Conservation (phyloP, 75 land plant genomes). For the Sequoiadendron giganteum region DNA sequence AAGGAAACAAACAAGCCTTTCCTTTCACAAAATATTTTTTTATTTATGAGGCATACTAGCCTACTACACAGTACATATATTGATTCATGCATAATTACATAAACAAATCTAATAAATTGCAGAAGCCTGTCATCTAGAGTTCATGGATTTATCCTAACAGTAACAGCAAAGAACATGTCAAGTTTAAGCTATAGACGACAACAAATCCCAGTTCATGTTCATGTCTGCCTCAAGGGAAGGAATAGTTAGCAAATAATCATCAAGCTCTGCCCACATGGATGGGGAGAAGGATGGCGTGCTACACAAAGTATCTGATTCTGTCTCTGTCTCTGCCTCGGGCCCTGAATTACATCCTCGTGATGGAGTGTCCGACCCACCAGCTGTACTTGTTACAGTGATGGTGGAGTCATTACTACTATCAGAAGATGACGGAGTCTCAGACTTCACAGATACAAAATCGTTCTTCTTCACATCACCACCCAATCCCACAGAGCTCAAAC, state of each 20-base stretch:
- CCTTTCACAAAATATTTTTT: no score
- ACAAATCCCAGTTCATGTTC: neutral
- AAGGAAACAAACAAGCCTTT: neutral
- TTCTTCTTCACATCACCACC: neutral
- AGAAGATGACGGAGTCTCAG: conserved; percentile 1
- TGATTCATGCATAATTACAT: neutral
- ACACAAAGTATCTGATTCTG: conserved; percentile 11
- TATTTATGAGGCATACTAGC: neutral
- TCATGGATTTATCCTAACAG: neutral
- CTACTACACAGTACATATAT: neutral
- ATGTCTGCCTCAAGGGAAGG: neutral
- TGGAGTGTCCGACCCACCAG: neutral
- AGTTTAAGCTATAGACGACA: neutral
- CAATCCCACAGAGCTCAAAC: neutral
- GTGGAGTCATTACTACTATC: conserved; percentile 14
- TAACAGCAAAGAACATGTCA: neutral
- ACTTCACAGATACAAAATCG: conserved; percentile 9
- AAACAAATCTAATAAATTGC: neutral
- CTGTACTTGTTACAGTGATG: conserved; percentile 6
- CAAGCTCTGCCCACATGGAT: conserved; percentile 14
- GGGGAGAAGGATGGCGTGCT: conserved; percentile 10
- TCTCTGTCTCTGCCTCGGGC: conserved; percentile 11
- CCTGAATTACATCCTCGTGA: neutral
- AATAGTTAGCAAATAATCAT: conserved; percentile 2
- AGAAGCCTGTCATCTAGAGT: neutral